Conservation (phyloP, 805 yeast genomes). For the Zygoascus biomembranicola region DNA sequence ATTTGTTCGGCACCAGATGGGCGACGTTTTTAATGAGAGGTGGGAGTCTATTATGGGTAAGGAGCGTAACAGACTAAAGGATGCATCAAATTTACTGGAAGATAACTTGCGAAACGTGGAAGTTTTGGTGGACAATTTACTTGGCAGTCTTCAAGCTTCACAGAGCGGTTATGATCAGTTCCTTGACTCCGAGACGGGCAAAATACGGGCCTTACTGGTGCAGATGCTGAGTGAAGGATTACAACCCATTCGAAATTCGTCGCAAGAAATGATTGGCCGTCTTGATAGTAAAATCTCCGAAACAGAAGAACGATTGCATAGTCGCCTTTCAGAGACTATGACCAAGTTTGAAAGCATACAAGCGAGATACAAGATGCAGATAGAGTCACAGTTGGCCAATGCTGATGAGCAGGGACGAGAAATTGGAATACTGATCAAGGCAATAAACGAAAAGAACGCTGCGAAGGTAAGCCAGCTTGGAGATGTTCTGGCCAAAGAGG, state of each 20-base stretch:
- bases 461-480: background rate
- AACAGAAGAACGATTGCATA: background rate
- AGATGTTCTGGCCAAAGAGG: slow-evolving; percentile 1
- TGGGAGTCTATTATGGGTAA: background rate
- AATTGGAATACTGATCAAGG: background rate
- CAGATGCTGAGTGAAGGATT: background rate
- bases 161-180: background rate
- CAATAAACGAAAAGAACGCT: background rate
- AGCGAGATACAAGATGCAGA: background rate
- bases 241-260: background rate
- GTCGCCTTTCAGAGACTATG: background rate
- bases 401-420: background rate
- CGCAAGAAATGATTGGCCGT: background rate
- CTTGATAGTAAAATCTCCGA: background rate
- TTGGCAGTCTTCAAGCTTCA: background rate
- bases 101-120: slow-evolving; percentile 9
- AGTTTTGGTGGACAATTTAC: slow-evolving; percentile 2
- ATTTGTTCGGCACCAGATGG: slow-evolving; percentile 4
- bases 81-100: slow-evolving; percentile 4
- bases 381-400: background rate
- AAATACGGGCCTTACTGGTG: background rate
- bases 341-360: background rate
- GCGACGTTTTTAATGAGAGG: background rate
- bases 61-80: slow-evolving; percentile 6
- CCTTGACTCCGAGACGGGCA: background rate